A percentile compares a stretch with the other conserved stretches of the same genome.
Evolutionary conservation across 2,329 filamentous ascomycete species (phyloP).

Genomic region (Aspergillus sp.): DNA sequence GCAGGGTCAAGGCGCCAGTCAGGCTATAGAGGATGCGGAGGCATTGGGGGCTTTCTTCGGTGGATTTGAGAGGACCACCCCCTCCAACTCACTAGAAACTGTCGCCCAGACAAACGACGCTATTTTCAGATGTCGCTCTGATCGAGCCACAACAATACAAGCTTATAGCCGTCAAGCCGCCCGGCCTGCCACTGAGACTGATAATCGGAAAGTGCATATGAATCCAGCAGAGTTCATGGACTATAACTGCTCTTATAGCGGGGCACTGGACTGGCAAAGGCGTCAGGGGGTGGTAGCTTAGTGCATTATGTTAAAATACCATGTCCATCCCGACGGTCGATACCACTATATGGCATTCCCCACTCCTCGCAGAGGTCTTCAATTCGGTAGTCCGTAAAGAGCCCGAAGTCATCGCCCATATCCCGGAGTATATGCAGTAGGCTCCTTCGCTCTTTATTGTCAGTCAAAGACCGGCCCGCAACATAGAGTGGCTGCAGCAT

Average conservation of each 20-base stretch:
- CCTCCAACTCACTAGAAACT: not conserved
- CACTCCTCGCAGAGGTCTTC: constrained; percentile 10
- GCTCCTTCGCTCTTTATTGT: not conserved
- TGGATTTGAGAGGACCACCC: not conserved
- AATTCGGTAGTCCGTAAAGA: constrained; percentile 10
- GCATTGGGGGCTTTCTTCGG: constrained; percentile 17
- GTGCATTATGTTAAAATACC: not conserved
- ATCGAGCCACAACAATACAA: constrained; percentile 44
- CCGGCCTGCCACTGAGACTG: constrained; percentile 37
- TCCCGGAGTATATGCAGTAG: not conserved
- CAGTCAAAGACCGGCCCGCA: constrained; percentile 14
- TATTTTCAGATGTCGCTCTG: constrained; percentile 31
- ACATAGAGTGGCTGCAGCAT: constrained; percentile 20
- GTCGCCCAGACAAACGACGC: constrained; percentile 19
- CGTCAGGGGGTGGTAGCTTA: not conserved
- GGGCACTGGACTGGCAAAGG: constrained; percentile 13
- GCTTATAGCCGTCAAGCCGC: constrained; percentile 45
- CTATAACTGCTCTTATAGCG: constrained; percentile 31
- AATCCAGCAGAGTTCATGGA: constrained; percentile 5
- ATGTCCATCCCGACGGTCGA: not conserved
- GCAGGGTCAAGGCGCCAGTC: constrained; percentile 45
- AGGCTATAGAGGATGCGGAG: constrained; percentile 45
- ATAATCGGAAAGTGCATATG: constrained; percentile 19
- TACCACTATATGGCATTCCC: not conserved
- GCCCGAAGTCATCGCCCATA: constrained; percentile 8